Conservation (phyloP, 1,284 basidiomycete genomes). For the Coniferiporia weirii region DNA sequence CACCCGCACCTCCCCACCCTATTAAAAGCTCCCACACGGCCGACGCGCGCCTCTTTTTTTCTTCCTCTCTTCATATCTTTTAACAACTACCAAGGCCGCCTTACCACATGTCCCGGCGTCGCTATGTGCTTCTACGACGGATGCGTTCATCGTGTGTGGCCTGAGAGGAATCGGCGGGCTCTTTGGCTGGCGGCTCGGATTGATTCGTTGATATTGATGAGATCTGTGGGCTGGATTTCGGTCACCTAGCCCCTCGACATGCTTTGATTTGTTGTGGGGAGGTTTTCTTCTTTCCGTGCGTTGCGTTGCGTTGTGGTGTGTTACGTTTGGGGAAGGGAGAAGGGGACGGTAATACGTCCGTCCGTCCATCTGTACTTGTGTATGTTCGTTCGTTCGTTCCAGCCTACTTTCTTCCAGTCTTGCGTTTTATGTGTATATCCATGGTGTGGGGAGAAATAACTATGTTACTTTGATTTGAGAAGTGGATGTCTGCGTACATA, state of each 20-base stretch:
- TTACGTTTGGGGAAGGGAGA: not conserved
- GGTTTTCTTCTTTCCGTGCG: not conserved
- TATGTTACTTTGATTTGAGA: too few relatives aligned
- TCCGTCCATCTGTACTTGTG: not conserved
- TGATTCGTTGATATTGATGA: too few relatives aligned
- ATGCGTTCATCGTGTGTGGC: conserved; percentile 16
- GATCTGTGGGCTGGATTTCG: conserved; percentile 9
- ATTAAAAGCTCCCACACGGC: too few relatives aligned
- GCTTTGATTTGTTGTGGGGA: too few relatives aligned
- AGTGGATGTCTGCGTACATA: too few relatives aligned
- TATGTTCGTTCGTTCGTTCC: not conserved
- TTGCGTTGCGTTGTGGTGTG: not conserved
- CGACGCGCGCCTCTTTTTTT: not conserved
- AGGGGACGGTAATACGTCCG: too few relatives aligned
- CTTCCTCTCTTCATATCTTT: conserved; percentile 10
- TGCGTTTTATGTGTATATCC: too few relatives aligned
- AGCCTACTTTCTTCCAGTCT: too few relatives aligned
- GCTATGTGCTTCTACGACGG: not conserved
- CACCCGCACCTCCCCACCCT: too few relatives aligned
- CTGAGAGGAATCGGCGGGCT: conserved; percentile 10
- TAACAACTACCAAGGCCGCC: conserved; percentile 13
- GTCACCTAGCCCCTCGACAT: conserved; percentile 17
- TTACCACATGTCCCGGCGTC: conserved; percentile 15
- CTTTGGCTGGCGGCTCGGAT: conserved; percentile 15
- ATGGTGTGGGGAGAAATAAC: too few relatives aligned